Base-by-base conservation (phyloP, 139 green algal genomes). In the Limnomonas spitsbergensis region DNA sequence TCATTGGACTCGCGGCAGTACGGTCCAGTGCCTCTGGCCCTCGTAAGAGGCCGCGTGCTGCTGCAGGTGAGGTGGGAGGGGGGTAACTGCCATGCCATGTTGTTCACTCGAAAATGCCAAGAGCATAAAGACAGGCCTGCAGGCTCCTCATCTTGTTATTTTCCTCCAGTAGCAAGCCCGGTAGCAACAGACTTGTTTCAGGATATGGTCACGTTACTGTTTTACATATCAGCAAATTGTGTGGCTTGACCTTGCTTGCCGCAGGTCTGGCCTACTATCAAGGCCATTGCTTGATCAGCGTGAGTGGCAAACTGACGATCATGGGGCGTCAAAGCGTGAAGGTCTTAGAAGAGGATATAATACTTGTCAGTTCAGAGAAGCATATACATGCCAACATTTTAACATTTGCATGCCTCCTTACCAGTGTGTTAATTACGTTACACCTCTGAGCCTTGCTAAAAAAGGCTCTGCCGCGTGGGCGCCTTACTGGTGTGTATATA, bases 1-100 rank as follows among this genome's bases (percentile, higher is more conserved):
- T 92, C 88, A 4, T 39, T 85, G 36, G 88, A 92, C 73, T 88
- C 80, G 0, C 76, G 88, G 0, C 75, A 88, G 56, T 92, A 92
- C 61, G 88, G 88, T 27, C 82, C 88, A 20, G 80, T 92, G 38
- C 88, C 88, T 0, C 40, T 85, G 39, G 81, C 80, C 0, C 24
- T 89, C 26, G 68, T 92, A 3, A 75, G 76, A 20, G 88, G 88
- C 0, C 35, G 80, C 0, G 83, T 91, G 6, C 4, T 90, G 1
- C 38, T 77, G 20, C 82, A 86, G 82, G 81, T 86, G 37, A 61
- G 14, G 47, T 61, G 14, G 20, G 14, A 29, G 14, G 14, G 20
- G 20, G 20, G 20, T 61, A 20, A 61, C 47, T 29, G 14, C 47
- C 14, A 29, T 61, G 14, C 20, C 14, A 61, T 61, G 47, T 61